phyloP scores from a whole-genome alignment of 495 filamentous ascomycete species.

The Sordaria brevicollis region DNA sequence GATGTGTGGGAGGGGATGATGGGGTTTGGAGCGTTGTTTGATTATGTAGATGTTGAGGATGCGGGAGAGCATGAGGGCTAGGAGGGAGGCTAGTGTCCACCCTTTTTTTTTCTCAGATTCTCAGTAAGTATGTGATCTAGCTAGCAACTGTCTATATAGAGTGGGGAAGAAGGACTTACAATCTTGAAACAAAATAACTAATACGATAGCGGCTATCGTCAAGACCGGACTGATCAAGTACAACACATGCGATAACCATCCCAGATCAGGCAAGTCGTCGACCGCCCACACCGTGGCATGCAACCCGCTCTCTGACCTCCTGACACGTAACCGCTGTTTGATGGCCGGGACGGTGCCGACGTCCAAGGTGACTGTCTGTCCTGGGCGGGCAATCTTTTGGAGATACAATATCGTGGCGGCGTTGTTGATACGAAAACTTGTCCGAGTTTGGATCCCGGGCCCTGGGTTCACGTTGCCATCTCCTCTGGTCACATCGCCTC shows the following conservation, averaged over 20 bases:
- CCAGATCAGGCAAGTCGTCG: constrained; percentile 17
- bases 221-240: constrained; percentile 35
- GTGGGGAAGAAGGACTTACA: constrained; percentile 17
- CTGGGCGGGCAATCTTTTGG: constrained; percentile 32
- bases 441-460: constrained; percentile 14
- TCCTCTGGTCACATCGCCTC: constrained; percentile 14
- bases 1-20: not conserved
- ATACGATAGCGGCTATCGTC: constrained; percentile 28
- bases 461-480: not conserved
- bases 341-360: constrained; percentile 23
- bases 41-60: constrained; percentile 45
- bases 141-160: not conserved
- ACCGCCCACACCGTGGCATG: constrained; percentile 22
- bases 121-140: not conserved
- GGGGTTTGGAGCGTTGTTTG: constrained; percentile 31
- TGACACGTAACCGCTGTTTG: constrained; percentile 9
- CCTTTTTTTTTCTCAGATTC: constrained; percentile 17
- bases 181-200: constrained; percentile 35
- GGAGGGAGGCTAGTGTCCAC: constrained; percentile 38
- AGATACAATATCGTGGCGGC: constrained; percentile 43
- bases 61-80: constrained; percentile 41
- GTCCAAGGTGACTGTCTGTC: constrained; percentile 35
- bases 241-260: constrained; percentile 31
- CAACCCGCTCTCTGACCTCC: constrained; percentile 10
- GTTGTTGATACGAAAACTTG: constrained; percentile 41